Evolutionary conservation across 2,329 filamentous ascomycete species (phyloP).

Genomic region (Botrytis fabae): DNA sequence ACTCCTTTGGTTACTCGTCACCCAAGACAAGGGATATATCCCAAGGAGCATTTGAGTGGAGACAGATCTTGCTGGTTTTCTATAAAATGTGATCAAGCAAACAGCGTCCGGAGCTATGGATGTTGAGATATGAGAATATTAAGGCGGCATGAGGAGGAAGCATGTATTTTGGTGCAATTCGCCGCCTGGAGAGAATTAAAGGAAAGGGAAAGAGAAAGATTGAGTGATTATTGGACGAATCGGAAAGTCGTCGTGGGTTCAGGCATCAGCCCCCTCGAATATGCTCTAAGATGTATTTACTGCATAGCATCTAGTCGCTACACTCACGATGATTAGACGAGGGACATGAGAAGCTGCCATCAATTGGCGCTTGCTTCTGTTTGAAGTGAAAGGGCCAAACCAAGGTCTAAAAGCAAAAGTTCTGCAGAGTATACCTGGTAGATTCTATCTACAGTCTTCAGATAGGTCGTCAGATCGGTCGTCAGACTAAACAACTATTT

Average conservation of each 20-base stretch:
- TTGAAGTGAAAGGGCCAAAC: background rate
- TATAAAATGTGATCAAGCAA: constrained; percentile 12
- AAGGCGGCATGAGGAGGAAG: constrained; percentile 17
- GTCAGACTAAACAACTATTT: background rate
- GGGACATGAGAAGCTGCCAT: background rate
- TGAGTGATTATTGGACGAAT: background rate
- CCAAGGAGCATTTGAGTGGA: constrained; percentile 7
- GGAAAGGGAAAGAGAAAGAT: background rate
- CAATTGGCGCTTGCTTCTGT: background rate
- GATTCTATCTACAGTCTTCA: background rate
- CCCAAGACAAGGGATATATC: constrained; percentile 1
- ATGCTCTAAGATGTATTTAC: background rate
- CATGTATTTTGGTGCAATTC: background rate
- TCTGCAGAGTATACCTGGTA: too few relatives aligned
- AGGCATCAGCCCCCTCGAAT: background rate
- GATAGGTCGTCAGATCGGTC: background rate
- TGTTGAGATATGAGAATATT: background rate
- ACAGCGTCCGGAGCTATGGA: background rate
- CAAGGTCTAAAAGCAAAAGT: background rate
- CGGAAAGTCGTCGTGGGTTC: background rate
- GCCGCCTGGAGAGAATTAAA: background rate
- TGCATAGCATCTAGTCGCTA: background rate
- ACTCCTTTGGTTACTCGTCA: constrained; percentile 1
- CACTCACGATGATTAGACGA: background rate
- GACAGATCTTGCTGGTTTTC: background rate